Conservation (phyloP, 495 filamentous ascomycete genomes). For the Daldinia grandis region DNA sequence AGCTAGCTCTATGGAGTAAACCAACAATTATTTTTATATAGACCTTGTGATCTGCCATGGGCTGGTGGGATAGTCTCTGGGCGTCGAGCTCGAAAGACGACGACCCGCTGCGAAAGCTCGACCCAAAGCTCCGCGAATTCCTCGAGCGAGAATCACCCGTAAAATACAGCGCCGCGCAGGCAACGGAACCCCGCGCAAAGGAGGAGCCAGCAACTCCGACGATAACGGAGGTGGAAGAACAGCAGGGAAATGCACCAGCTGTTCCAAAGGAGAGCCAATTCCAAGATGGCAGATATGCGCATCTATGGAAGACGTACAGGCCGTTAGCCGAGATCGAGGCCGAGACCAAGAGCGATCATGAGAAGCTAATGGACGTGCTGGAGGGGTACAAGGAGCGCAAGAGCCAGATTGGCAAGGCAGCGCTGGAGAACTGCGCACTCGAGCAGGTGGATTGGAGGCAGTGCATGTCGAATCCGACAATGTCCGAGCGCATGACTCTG, state of each 20-base stretch:
- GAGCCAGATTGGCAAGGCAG: constrained; percentile 77
- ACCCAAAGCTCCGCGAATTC: constrained; percentile 84
- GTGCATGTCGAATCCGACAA: constrained; percentile 76
- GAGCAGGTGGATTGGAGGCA: constrained; percentile 78
- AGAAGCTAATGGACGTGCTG: constrained; percentile 77
- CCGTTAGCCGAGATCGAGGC: constrained; percentile 70
- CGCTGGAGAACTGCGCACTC: constrained; percentile 90
- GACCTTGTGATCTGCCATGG: constrained; percentile 56
- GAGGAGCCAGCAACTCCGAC: background rate
- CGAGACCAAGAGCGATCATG: constrained; percentile 71
- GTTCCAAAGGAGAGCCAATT: constrained; percentile 55
- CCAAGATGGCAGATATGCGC: constrained; percentile 87
- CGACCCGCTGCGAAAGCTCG: constrained; percentile 83
- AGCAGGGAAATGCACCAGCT: background rate
- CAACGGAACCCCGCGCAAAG: constrained; percentile 1
- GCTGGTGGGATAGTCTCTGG: constrained; percentile 70
- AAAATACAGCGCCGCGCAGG: constrained; percentile 63
- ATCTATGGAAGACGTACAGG: constrained; percentile 90
- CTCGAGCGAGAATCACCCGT: constrained; percentile 82
- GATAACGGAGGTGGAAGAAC: background rate
- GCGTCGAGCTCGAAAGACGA: constrained; percentile 50
- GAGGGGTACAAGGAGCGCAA: constrained; percentile 85
- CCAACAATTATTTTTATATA: background rate
- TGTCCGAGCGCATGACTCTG: constrained; percentile 69
- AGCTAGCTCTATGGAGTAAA: constrained; percentile 6